A percentile compares a stretch with the other conserved stretches of the same genome.
Evolutionary conservation across 345 rosid species (phyloP).

Genomic region (Pugionium cornutum): DNA sequence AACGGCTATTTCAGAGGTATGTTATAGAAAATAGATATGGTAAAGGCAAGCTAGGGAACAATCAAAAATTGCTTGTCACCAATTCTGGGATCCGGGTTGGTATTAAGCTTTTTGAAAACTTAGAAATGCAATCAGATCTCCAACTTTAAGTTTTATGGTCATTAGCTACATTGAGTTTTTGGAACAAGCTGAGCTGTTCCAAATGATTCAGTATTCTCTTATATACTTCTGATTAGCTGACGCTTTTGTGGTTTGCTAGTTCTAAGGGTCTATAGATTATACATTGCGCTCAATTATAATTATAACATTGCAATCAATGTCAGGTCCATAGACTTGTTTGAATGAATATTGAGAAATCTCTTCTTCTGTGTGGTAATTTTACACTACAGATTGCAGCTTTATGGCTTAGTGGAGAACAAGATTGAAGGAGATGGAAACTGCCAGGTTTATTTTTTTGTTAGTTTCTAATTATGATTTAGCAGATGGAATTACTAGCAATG

Average conservation of each 20-base stretch:
- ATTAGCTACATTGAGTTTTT: too few relatives aligned
- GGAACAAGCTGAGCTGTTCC: background rate
- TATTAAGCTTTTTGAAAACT: background rate
- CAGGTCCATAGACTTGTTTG: background rate
- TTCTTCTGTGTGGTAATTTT: constrained; percentile 10
- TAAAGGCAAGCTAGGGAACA: background rate
- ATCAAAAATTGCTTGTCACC: background rate
- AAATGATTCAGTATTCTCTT: background rate
- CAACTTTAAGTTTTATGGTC: background rate
- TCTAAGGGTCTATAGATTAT: background rate
- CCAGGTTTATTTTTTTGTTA: constrained; percentile 48
- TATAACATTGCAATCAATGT: background rate
- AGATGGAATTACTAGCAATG: background rate
- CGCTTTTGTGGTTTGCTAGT: background rate
- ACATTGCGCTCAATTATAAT: background rate
- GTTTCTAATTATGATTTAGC: background rate
- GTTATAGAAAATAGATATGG: background rate
- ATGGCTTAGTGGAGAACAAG: constrained; percentile 65
- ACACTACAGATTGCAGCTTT: constrained; percentile 54
- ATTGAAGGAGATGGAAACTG: constrained; percentile 74
- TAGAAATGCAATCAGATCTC: constrained; percentile 4
- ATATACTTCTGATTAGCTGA: background rate
- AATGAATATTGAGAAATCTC: constrained; percentile 6
- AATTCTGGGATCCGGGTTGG: background rate
- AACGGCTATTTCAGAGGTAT: constrained; percentile 43